Evolutionary conservation across 1,284 basidiomycete species (phyloP).

Genomic region (Ceratobasidium sp.): DNA sequence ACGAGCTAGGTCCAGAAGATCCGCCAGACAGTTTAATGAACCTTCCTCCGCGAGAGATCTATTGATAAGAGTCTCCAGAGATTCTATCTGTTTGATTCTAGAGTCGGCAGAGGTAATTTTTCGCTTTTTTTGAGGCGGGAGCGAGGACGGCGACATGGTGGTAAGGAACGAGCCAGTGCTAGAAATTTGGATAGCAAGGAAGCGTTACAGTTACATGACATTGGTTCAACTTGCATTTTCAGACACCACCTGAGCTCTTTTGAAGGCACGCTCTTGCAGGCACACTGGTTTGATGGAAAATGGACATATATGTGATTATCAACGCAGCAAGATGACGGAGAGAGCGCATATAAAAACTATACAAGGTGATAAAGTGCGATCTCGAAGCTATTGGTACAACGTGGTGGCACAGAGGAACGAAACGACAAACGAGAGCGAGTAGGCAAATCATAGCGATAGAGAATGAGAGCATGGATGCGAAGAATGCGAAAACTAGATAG

Average conservation of each 20-base stretch:
- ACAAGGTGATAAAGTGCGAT: slow-evolving; percentile 23
- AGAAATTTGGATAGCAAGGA: slow-evolving; percentile 27
- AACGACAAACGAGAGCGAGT: neutral
- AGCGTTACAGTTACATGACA: neutral
- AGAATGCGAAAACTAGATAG: slow-evolving; percentile 8
- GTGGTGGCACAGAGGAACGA: slow-evolving; percentile 9
- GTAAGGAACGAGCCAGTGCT: neutral
- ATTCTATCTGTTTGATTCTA: slow-evolving; percentile 11
- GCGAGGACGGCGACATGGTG: slow-evolving; percentile 32
- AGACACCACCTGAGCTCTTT: neutral
- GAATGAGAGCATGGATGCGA: neutral
- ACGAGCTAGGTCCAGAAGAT: slow-evolving; percentile 67
- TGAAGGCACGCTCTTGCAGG: neutral
- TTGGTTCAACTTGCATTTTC: neutral
- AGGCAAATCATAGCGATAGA: neutral
- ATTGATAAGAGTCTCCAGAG: slow-evolving; percentile 27
- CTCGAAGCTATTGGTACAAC: slow-evolving; percentile 32
- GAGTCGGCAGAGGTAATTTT: slow-evolving; percentile 14
- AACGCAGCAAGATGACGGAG: slow-evolving; percentile 6
- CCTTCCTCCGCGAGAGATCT: slow-evolving; percentile 49
- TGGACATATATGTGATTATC: slow-evolving; percentile 28
- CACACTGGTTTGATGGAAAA: neutral
- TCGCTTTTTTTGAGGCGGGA: slow-evolving; percentile 37
- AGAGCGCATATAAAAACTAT: slow-evolving; percentile 29
- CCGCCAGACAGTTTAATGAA: slow-evolving; percentile 80